Percentiles rank a stretch among this genome's conserved stretches.
These are phyloP conservation scores for Termitomyces titanicus DNA, from an alignment of 768 basidiomycete genomes.

Conservation along the genomic window DNA sequence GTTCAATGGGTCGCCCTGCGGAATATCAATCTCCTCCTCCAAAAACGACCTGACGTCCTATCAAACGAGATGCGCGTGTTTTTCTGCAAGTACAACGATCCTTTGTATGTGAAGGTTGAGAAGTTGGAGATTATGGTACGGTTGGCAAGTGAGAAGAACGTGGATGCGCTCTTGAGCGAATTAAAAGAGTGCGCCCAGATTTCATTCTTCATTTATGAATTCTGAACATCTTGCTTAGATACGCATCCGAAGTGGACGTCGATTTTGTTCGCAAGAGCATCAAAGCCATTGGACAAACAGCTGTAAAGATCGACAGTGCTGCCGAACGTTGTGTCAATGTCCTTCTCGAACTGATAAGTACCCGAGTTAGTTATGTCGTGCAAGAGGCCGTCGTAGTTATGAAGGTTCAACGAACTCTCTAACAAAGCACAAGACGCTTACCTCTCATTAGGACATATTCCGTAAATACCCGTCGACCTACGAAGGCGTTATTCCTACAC, in stretches of 20 bases:
- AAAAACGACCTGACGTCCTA: constrained; percentile 87
- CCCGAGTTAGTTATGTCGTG: constrained; percentile 94
- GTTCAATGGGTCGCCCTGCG: constrained; percentile 98
- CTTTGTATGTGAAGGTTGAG: constrained; percentile 97
- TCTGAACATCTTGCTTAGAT: constrained; percentile 41
- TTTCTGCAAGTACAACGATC: constrained; percentile 99
- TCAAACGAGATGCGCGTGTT: constrained; percentile 98
- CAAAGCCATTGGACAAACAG: constrained; percentile 94
- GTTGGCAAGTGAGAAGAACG: constrained; percentile 85
- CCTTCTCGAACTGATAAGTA: constrained; percentile 86
- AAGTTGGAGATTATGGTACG: constrained; percentile 99
- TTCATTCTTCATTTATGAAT: not conserved
- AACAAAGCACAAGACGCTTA: not conserved
- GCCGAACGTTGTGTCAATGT: constrained; percentile 96
- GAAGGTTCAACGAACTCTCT: constrained; percentile 65
- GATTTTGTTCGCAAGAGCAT: constrained; percentile 96
- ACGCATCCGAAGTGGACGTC: constrained; percentile 96
- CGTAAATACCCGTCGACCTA: constrained; percentile 95
- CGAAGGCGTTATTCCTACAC: constrained; percentile 92
- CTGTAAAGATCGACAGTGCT: constrained; percentile 90
- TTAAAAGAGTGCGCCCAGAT: constrained; percentile 76
- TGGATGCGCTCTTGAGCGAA: constrained; percentile 92
- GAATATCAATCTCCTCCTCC: constrained; percentile 94
- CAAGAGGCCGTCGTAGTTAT: constrained; percentile 98
- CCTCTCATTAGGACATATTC: constrained; percentile 80